These are phyloP conservation scores for Gossypium davidsonii DNA, from an alignment of 441 rosid species.

Conservation along the genomic window DNA sequence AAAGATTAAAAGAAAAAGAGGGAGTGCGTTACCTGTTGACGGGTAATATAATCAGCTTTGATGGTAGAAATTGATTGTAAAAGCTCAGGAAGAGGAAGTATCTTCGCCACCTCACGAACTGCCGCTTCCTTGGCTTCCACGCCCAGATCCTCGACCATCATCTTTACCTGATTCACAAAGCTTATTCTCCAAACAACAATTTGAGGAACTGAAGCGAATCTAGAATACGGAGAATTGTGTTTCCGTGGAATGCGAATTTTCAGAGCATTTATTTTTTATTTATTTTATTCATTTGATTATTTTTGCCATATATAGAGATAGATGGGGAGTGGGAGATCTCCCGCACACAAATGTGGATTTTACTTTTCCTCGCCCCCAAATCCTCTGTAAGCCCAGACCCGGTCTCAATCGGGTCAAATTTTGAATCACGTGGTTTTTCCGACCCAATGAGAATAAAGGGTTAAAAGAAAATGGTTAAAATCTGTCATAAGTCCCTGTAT, in stretches of 20 bases:
- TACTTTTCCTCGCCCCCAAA: background rate
- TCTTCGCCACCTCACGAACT: constrained; percentile 95
- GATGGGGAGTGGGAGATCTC: background rate
- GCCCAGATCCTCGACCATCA: constrained; percentile 95
- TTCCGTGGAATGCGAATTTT: background rate
- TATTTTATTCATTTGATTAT: background rate
- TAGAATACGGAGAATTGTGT: background rate
- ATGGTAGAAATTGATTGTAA: constrained; percentile 72
- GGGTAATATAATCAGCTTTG: constrained; percentile 89
- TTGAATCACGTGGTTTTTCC: background rate
- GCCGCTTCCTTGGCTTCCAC: constrained; percentile 98
- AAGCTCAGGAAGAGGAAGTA: constrained; percentile 81
- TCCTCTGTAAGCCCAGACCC: background rate
- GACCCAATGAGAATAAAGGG: too few species aligned
- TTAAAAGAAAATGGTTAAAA: too few species aligned
- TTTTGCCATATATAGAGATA: background rate
- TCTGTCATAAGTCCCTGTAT: too few species aligned
- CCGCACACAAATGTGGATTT: background rate
- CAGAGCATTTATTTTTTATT: background rate
- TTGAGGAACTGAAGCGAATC: background rate
- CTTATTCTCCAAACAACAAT: background rate
- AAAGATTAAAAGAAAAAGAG: background rate
- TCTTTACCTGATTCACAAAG: constrained; percentile 17
- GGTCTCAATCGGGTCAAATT: background rate
- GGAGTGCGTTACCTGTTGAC: constrained; percentile 64